These are phyloP conservation scores for Backusella sp. DNA, from an alignment of 192 early-diverging fungal genomes.

Conservation along the genomic window DNA sequence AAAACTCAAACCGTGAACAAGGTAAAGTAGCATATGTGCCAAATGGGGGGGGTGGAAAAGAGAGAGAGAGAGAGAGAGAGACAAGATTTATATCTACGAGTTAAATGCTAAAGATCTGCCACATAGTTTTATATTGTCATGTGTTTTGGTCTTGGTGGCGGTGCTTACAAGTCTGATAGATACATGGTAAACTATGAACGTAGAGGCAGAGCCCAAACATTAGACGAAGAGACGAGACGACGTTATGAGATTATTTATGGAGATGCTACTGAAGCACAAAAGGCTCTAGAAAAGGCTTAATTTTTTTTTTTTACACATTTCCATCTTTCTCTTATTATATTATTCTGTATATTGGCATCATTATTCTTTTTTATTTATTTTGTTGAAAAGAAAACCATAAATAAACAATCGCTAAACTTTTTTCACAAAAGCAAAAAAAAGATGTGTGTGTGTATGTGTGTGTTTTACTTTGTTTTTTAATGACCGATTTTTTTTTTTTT, in stretches of 20 bases:
- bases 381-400: neutral
- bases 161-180: slow-evolving; percentile 38
- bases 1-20: slow-evolving; percentile 34
- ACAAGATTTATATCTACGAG: neutral
- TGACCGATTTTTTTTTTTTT: neutral
- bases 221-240: slow-evolving; percentile 29
- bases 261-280: slow-evolving; percentile 13
- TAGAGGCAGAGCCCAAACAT: slow-evolving; percentile 30
- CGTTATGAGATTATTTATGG: slow-evolving; percentile 37
- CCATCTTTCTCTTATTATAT: neutral
- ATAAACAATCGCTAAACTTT: neutral
- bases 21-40: slow-evolving; percentile 15
- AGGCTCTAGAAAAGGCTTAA: slow-evolving; percentile 6
- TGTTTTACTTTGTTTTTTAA: neutral
- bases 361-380: slow-evolving; percentile 8
- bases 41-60: no score
- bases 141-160: slow-evolving; percentile 38
- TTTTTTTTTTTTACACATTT: neutral
- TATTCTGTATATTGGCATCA: neutral
- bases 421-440: neutral
- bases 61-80: no score
- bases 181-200: slow-evolving; percentile 42
- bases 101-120: neutral
- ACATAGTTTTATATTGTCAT: slow-evolving; percentile 42
- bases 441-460: neutral